Evolutionary conservation across 306 rosid species (phyloP).

Genomic region (Rosa rugosa): DNA sequence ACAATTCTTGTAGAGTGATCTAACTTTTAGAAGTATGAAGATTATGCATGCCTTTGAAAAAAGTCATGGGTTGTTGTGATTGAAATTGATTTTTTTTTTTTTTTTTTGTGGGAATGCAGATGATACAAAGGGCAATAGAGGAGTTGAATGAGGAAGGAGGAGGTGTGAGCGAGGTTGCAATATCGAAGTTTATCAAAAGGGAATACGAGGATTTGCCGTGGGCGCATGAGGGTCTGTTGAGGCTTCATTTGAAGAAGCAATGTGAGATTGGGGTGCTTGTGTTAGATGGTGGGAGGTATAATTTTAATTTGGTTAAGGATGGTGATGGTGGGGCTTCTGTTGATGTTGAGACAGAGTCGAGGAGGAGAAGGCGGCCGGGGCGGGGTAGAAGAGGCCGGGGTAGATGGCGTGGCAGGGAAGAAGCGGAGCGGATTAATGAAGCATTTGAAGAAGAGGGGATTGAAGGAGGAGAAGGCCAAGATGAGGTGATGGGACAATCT

Average conservation of each 20-base stretch:
- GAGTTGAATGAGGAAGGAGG: conserved; percentile 30
- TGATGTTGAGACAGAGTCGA: conserved; percentile 2
- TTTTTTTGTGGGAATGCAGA: conserved; percentile 20
- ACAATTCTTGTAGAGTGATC: not conserved
- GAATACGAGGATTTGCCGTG: conserved; percentile 28
- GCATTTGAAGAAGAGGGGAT: not conserved
- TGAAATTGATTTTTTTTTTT: not conserved
- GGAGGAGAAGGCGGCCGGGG: not conserved
- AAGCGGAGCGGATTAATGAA: conserved; percentile 1
- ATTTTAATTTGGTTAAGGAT: conserved; percentile 11
- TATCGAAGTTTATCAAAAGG: conserved; percentile 32
- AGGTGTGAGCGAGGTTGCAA: conserved; percentile 26
- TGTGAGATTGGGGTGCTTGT: conserved; percentile 37
- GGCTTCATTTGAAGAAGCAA: conserved; percentile 36
- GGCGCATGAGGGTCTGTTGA: conserved; percentile 30
- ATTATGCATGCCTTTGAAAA: not conserved
- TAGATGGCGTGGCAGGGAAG: not conserved
- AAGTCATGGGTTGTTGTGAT: not conserved
- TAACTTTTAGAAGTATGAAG: not conserved
- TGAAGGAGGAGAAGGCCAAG: conserved; percentile 1
- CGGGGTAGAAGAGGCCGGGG: conserved; percentile 4
- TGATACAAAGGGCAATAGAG: conserved; percentile 38
- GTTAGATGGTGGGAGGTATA: conserved; percentile 26
- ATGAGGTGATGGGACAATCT: conserved; percentile 6
- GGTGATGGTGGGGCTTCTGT: conserved; percentile 14